Conservation (phyloP, 768 basidiomycete genomes). For the Boletus huronensis region DNA sequence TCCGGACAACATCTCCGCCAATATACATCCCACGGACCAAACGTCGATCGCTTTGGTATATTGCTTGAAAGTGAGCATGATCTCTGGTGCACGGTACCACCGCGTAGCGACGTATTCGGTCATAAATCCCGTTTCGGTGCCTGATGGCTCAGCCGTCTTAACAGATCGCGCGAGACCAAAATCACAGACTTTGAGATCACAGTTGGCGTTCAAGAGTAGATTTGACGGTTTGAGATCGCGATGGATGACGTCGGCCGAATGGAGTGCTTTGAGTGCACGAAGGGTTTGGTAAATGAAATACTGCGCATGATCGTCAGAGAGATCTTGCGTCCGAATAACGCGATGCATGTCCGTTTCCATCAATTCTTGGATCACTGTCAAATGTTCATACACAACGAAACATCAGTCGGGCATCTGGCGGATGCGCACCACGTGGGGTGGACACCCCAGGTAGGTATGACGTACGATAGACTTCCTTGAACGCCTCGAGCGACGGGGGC, state of each 20-base stretch:
- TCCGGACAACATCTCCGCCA: constrained; percentile 96
- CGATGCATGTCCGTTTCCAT: constrained; percentile 98
- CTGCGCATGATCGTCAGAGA: constrained; percentile 93
- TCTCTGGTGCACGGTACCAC: constrained; percentile 99
- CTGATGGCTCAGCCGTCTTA: constrained; percentile 79
- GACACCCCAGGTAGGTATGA: constrained; percentile 10
- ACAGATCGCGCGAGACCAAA: constrained; percentile 94
- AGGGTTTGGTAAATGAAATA: constrained; percentile 95
- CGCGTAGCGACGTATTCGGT: constrained; percentile 97
- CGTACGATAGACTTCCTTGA: constrained; percentile 82
- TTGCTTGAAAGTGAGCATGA: constrained; percentile 99
- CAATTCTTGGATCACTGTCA: constrained; percentile 79
- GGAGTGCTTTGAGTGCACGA: constrained; percentile 91
- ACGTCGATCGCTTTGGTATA: constrained; percentile 96
- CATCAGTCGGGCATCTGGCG: constrained; percentile 1
- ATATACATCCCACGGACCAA: constrained; percentile 84
- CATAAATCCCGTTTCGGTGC: constrained; percentile 87
- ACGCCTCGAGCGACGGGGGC: constrained; percentile 72
- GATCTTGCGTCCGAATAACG: constrained; percentile 91
- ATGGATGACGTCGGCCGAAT: constrained; percentile 95
- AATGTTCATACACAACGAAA: not conserved
- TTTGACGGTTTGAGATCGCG: constrained; percentile 98
- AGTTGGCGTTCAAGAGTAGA: constrained; percentile 94
- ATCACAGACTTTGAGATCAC: constrained; percentile 92
- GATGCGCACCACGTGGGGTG: not conserved